Conservation (phyloP, 306 rosid species). For the Morella rubra region DNA sequence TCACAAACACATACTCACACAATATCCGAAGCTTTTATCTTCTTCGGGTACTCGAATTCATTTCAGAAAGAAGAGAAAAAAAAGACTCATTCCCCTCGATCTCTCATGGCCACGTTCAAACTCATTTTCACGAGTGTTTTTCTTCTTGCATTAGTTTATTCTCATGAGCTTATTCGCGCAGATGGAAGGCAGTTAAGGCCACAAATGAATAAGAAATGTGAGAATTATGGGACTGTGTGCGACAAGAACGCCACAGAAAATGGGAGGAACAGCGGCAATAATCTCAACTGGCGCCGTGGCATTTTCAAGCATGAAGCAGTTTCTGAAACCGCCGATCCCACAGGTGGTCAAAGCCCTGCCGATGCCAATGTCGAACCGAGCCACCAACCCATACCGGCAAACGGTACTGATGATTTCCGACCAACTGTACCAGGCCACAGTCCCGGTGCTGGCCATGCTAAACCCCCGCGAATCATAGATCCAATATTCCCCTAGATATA, state of each 20-base stretch:
- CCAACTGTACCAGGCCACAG: constrained; percentile 85
- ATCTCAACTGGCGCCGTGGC: constrained; percentile 27
- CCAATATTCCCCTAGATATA: constrained; percentile 30
- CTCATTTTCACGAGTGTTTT: constrained; percentile 24
- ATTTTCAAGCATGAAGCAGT: constrained; percentile 9
- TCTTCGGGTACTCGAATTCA: background rate
- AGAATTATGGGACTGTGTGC: background rate
- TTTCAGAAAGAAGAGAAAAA: background rate
- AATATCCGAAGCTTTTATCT: background rate
- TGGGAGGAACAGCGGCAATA: background rate
- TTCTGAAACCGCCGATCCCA: background rate
- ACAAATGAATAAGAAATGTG: constrained; percentile 1
- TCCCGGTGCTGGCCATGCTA: constrained; percentile 81
- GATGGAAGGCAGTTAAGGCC: constrained; percentile 39
- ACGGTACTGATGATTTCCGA: constrained; percentile 43
- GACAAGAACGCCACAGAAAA: background rate
- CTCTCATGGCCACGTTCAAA: constrained; percentile 49
- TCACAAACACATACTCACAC: constrained; percentile 5
- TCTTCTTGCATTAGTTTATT: constrained; percentile 37
- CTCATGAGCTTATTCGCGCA: constrained; percentile 21
- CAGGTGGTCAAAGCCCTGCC: background rate
- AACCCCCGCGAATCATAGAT: constrained; percentile 28
- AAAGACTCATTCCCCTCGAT: background rate
- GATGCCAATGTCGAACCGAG: background rate
- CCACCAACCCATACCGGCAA: background rate